Percentiles rank a stretch among this genome's conserved stretches.
These are phyloP conservation scores for Dysphania ambrosioides DNA, from an alignment of 148 eudicot species.

Conservation along the genomic window DNA sequence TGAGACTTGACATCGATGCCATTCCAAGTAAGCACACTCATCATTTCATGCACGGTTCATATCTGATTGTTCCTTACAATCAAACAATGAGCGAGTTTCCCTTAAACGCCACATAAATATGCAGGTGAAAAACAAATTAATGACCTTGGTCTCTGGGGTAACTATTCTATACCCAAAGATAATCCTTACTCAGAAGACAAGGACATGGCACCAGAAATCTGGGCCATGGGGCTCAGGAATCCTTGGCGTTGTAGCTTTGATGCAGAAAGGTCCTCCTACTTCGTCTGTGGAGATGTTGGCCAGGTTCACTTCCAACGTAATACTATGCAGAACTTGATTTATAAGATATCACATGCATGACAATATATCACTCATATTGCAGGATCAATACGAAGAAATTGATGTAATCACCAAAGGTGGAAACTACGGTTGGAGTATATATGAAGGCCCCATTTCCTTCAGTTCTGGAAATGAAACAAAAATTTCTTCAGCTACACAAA, in stretches of 20 bases:
- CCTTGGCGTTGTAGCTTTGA: conserved; percentile 99
- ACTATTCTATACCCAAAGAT: conserved; percentile 69
- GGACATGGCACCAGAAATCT: conserved; percentile 60
- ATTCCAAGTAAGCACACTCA: conserved; percentile 57
- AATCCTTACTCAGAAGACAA: conserved; percentile 73
- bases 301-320: conserved; percentile 42
- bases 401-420: conserved; percentile 85
- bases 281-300: conserved; percentile 72
- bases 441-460: conserved; percentile 60
- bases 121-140: conserved; percentile 55
- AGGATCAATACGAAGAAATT: conserved; percentile 90
- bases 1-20: conserved; percentile 76
- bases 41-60: background rate
- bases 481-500: conserved; percentile 29
- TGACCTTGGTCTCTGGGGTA: conserved; percentile 70
- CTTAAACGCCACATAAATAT: background rate
- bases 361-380: conserved; percentile 5
- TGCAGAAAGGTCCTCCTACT: conserved; percentile 84
- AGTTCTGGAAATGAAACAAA: conserved; percentile 31
- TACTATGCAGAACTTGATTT: too few relatives aligned
- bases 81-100: background rate
- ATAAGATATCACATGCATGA: background rate
- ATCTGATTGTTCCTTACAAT: background rate
- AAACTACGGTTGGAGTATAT: conserved; percentile 83
- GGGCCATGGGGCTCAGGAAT: conserved; percentile 85